Conservation (phyloP, 192 early-diverging fungal genomes). For the Lobosporangium transversale region DNA sequence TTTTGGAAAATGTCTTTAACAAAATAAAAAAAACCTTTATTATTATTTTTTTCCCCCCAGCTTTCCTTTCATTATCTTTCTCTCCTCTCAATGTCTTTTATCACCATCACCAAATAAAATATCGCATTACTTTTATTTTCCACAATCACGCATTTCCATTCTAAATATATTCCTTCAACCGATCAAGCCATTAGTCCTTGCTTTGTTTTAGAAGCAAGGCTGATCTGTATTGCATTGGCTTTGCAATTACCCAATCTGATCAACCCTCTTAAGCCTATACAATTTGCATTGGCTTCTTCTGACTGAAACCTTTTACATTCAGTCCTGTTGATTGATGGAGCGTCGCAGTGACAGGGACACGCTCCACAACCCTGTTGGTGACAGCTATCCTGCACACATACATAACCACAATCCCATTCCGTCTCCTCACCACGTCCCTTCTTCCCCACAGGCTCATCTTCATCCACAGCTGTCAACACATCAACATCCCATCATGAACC, state of each 20-base stretch:
- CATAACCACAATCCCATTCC: slow-evolving; percentile 23
- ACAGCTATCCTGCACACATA: slow-evolving; percentile 5
- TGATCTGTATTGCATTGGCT: too few species aligned
- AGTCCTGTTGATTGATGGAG: slow-evolving; percentile 8
- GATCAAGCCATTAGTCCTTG: neutral
- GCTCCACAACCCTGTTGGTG: neutral
- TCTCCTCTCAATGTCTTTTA: neutral
- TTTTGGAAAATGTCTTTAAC: too few species aligned
- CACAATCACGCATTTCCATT: too few species aligned
- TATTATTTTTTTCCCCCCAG: slow-evolving; percentile 4
- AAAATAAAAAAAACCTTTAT: too few species aligned
- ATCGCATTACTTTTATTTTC: neutral
- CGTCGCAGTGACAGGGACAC: neutral
- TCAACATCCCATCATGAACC: slow-evolving; percentile 22
- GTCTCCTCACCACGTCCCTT: too few species aligned
- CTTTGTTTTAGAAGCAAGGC: too few species aligned
- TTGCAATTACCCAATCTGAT: neutral
- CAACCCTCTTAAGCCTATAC: neutral
- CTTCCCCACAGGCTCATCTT: slow-evolving; percentile 23
- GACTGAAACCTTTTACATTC: neutral
- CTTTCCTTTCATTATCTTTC: neutral
- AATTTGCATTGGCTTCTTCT: neutral
- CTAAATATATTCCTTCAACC: too few species aligned
- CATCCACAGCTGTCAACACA: slow-evolving; percentile 1
- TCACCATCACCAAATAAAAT: neutral